Percentiles rank a stretch among this genome's conserved stretches.
phyloP scores from a whole-genome alignment of 2,329 filamentous ascomycete genomes.

The Fusarium sp. region DNA sequence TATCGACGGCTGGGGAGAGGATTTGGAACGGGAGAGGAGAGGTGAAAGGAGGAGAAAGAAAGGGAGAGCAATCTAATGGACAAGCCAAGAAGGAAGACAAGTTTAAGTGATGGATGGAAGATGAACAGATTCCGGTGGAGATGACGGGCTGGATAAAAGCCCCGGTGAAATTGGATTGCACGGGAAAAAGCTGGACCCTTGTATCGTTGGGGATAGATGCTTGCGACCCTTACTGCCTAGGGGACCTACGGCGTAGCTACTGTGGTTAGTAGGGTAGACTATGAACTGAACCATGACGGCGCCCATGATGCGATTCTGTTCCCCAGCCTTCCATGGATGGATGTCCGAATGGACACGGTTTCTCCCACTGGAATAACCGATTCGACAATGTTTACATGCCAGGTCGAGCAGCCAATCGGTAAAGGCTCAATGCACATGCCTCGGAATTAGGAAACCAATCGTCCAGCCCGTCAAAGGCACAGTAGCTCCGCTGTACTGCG shows the following conservation, averaged over 20 bases:
- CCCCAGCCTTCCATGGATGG: neutral
- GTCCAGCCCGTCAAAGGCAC: slow-evolving; percentile 5
- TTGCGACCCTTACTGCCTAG: neutral
- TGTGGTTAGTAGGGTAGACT: neutral
- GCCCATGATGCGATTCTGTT: neutral
- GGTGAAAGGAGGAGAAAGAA: slow-evolving; percentile 16
- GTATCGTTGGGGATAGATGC: slow-evolving; percentile 39
- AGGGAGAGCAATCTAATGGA: slow-evolving; percentile 14
- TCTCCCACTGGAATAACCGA: neutral
- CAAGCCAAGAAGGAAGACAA: slow-evolving; percentile 18
- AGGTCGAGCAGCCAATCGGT: slow-evolving; percentile 10
- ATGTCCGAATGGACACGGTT: slow-evolving; percentile 5
- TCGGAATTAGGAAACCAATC: slow-evolving; percentile 3
- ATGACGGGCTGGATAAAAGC: slow-evolving; percentile 37
- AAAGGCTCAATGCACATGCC: slow-evolving; percentile 20
- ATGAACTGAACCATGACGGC: neutral
- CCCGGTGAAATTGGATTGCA: slow-evolving; percentile 38
- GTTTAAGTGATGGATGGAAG: slow-evolving; percentile 19
- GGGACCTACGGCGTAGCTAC: neutral
- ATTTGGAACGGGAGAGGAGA: slow-evolving; percentile 7
- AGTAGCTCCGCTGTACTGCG: slow-evolving; percentile 11
- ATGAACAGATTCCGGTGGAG: slow-evolving; percentile 36
- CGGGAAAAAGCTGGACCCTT: slow-evolving; percentile 40
- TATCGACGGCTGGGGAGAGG: slow-evolving; percentile 7
- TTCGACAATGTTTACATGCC: neutral